Base-by-base conservation (phyloP, 2,329 filamentous ascomycete genomes). In the Pseudogymnoascus sp. region DNA sequence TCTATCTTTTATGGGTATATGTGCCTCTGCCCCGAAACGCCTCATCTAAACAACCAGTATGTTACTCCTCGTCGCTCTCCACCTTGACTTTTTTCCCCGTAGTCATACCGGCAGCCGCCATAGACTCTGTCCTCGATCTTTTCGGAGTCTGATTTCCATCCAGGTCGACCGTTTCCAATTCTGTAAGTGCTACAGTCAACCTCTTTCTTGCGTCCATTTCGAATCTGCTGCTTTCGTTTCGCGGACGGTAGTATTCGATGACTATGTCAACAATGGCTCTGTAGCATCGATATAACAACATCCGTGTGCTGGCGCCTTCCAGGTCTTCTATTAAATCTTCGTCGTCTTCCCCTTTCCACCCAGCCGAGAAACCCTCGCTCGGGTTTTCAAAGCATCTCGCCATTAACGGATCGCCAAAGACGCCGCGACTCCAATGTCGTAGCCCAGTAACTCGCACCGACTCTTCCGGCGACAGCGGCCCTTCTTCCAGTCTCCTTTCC, bases 361-460 rank as follows among this genome's bases (percentile, higher is more conserved):
- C 82, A 28, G 71, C 70, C 25, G 81, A 69, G 34, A 84, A 79
- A 0, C 76, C 74, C 11, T 73, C 66, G 4, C 73, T 77, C 0
- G 78, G 74, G 16, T 73, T 69, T 12, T 77, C 74, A 65, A 85
- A 82, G 6, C 75, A 74, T 2, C 73, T 74, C 2, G 79, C 76
- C 58, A 87, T 73, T 2, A 86, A 68, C 0, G 83, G 82, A 63
- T 86, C 84, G 9, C 83, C 83, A 64, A 86, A 86, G 9, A 85
- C 65, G 43, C 79, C 79, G 62, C 78, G 79, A 62, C 79, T 79
- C 83, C 83, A 86, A 70, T 83, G 80, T 32, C 75, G 75, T n/a
- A 86, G 68, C 0, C 82, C 82, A 0, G 75, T 79, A 12, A 84
- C 68, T 20, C 67, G 67, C 12, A 78, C 70, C n/a, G 57, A 18